A percentile compares a stretch with the other conserved stretches of the same genome.
These are phyloP conservation scores for Volvox reticuliferus DNA, from an alignment of 139 green algal genomes.

Conservation along the genomic window DNA sequence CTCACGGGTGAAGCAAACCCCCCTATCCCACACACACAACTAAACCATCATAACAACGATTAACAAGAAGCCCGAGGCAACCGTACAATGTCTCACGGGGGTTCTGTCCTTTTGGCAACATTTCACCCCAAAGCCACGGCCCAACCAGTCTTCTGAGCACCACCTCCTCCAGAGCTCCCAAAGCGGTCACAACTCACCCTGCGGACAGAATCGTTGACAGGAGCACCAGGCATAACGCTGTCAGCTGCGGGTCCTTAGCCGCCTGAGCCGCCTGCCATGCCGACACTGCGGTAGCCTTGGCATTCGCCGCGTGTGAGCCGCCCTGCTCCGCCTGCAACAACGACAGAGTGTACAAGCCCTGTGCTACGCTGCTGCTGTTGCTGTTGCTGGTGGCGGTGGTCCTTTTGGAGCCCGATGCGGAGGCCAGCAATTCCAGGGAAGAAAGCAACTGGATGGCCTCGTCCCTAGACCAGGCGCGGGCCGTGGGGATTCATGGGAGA, in stretches of 20 bases:
- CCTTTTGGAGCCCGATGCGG: neutral
- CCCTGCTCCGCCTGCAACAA: conserved; percentile 49
- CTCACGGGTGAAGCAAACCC: no score
- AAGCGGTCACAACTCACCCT: neutral
- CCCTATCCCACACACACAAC: no score
- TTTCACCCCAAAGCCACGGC: no score
- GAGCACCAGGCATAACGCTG: conserved; percentile 36
- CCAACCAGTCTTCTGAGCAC: no score
- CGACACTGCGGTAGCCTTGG: neutral
- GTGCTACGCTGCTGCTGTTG: neutral
- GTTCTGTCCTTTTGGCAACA: no score
- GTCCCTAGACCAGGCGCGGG: neutral
- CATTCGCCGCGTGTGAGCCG: neutral
- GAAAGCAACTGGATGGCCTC: conserved; percentile 29
- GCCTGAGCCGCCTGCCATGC: conserved; percentile 26
- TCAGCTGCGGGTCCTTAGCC: conserved; percentile 10
- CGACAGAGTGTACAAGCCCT: conserved; percentile 33
- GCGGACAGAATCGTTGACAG: conserved; percentile 38
- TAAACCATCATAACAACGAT: no score
- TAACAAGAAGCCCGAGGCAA: no score
- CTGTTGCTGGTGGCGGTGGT: neutral
- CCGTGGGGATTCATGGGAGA: no score
- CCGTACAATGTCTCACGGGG: no score
- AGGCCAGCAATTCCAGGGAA: neutral
- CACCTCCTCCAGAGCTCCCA: no score